These are phyloP conservation scores for Lentinula raphanica DNA, from an alignment of 768 basidiomycete species.

Conservation along the genomic window DNA sequence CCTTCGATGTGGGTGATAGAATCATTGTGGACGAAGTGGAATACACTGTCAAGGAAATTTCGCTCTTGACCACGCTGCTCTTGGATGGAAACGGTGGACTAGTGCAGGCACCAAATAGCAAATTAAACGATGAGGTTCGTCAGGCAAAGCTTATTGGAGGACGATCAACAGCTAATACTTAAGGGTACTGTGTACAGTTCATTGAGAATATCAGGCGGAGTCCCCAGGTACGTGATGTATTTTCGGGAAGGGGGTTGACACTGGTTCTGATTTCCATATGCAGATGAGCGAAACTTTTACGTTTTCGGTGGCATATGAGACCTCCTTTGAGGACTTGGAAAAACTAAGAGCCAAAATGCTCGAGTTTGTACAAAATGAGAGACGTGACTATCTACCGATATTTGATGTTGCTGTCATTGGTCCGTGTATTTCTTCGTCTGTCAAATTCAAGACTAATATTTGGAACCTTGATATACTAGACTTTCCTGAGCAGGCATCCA, in stretches of 20 bases:
- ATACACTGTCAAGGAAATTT: conserved; percentile 86
- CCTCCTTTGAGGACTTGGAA: conserved; percentile 80
- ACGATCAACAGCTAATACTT: background rate
- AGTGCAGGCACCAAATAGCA: conserved; percentile 70
- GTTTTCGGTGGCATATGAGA: conserved; percentile 76
- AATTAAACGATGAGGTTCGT: conserved; percentile 51
- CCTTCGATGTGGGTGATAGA: conserved; percentile 78
- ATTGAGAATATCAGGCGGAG: conserved; percentile 71
- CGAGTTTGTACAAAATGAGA: conserved; percentile 61
- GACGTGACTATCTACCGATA: conserved; percentile 67
- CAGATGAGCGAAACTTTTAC: conserved; percentile 78
- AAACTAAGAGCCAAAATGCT: conserved; percentile 75
- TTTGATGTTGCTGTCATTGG: conserved; percentile 73
- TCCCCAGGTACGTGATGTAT: conserved; percentile 42
- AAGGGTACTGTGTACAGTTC: conserved; percentile 44
- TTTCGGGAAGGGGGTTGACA: background rate
- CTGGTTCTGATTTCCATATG: conserved; percentile 7
- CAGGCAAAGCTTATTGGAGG: background rate
- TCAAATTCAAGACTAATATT: conserved; percentile 2
- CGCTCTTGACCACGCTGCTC: conserved; percentile 74
- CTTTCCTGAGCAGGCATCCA: conserved; percentile 74
- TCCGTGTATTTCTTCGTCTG: conserved; percentile 20
- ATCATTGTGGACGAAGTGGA: conserved; percentile 46
- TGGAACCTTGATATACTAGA: conserved; percentile 33
- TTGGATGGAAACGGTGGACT: conserved; percentile 51